Evolutionary conservation across 345 rosid genomes (phyloP).

Genomic region (Zanthoxylum bungeanum): DNA sequence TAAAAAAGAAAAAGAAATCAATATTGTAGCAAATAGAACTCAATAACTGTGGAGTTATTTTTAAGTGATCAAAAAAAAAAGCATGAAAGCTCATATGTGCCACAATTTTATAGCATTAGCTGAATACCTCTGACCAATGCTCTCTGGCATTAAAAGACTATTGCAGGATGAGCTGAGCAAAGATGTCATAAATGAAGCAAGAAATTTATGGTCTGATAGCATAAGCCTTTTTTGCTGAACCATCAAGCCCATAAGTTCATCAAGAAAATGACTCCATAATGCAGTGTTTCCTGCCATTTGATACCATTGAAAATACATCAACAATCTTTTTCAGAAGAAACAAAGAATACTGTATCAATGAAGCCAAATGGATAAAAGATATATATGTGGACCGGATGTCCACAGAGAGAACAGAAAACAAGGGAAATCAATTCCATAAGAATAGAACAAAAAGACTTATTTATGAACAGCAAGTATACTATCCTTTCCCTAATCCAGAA

Average conservation of each 20-base stretch:
- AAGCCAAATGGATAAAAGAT: not conserved
- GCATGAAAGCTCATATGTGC: not conserved
- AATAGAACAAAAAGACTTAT: not conserved
- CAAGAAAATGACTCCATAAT: slow-evolving; percentile 61
- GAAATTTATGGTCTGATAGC: slow-evolving; percentile 67
- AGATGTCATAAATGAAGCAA: slow-evolving; percentile 71
- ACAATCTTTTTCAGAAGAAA: not conserved
- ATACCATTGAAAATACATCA: slow-evolving; percentile 12
- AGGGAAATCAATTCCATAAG: not conserved
- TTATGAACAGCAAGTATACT: not conserved
- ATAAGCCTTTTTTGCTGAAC: slow-evolving; percentile 76
- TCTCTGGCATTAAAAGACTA: slow-evolving; percentile 62
- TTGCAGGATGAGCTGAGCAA: slow-evolving; percentile 55
- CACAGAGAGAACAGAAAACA: not conserved
- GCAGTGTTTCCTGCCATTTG: slow-evolving; percentile 61
- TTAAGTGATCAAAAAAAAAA: not conserved
- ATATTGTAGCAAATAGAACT: not conserved
- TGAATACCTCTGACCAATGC: slow-evolving; percentile 64
- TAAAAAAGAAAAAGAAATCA: not conserved
- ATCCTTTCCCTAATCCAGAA: not conserved
- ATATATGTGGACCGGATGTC: not conserved
- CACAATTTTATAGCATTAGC: not conserved
- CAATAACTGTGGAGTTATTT: not conserved
- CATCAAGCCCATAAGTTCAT: slow-evolving; percentile 65
- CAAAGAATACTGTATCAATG: not conserved